A percentile compares a stretch with the other conserved stretches of the same genome.
These are phyloP conservation scores for Tephrocybe sp. DNA, from an alignment of 768 basidiomycete species.

Conservation along the genomic window DNA sequence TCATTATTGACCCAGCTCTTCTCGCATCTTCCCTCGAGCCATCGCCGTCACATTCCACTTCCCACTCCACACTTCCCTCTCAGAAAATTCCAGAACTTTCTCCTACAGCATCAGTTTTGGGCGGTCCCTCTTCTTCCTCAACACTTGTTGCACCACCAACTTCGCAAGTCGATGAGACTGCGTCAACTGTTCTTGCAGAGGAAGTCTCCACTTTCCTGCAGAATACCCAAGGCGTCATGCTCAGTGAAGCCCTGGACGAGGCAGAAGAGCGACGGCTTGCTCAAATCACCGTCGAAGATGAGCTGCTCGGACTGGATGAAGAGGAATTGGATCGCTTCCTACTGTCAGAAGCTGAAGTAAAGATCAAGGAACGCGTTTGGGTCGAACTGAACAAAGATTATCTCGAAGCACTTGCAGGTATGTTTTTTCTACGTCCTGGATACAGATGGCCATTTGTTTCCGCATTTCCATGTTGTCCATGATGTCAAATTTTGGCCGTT, in stretches of 20 bases:
- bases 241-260: constrained; percentile 63
- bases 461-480: constrained; percentile 1
- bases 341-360: constrained; percentile 75
- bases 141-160: constrained; percentile 26
- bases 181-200: constrained; percentile 60
- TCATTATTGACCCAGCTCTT: constrained; percentile 59
- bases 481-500: not conserved
- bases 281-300: constrained; percentile 52
- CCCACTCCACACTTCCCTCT: not conserved
- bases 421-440: constrained; percentile 24
- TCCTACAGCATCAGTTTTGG: not conserved
- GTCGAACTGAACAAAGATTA: constrained; percentile 92
- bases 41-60: not conserved
- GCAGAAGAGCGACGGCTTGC: constrained; percentile 61
- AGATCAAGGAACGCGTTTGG: constrained; percentile 89
- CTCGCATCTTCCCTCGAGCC: constrained; percentile 20
- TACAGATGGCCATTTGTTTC: constrained; percentile 1
- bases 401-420: constrained; percentile 82
- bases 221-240: constrained; percentile 56
- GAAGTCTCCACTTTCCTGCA: constrained; percentile 70
- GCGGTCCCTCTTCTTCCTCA: constrained; percentile 8
- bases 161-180: constrained; percentile 53
- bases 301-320: constrained; percentile 80
- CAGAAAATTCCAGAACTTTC: not conserved
- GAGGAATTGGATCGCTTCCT: constrained; percentile 83